phyloP scores from a whole-genome alignment of 805 yeast genomes.

The Kodamaea jinghongensis region DNA sequence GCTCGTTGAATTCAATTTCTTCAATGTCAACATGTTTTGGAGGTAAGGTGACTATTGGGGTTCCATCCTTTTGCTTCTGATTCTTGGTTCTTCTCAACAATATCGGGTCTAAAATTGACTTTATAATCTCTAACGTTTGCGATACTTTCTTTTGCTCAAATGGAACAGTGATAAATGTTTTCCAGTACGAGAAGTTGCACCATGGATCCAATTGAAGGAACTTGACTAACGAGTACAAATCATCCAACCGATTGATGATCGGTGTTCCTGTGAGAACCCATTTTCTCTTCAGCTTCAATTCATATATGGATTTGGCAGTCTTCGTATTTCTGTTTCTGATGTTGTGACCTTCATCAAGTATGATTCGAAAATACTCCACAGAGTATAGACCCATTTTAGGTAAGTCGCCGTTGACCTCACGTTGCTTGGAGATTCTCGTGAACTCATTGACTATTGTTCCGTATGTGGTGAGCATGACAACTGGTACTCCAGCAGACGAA shows the following conservation, averaged over 20 bases:
- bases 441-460: conserved; percentile 84
- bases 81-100: conserved; percentile 80
- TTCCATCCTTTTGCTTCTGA: conserved; percentile 74
- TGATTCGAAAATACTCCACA: conserved; percentile 69
- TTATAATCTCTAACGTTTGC: conserved; percentile 80
- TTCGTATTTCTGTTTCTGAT: conserved; percentile 77
- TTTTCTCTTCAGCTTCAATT: conserved; percentile 58
- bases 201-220: conserved; percentile 85
- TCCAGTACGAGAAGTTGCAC: conserved; percentile 84
- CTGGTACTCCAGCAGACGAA: conserved; percentile 47
- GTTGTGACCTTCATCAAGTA: conserved; percentile 88
- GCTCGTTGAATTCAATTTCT: conserved; percentile 60
- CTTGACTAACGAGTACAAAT: conserved; percentile 71
- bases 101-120: conserved; percentile 79
- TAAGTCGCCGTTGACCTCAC: conserved; percentile 27
- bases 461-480: conserved; percentile 77
- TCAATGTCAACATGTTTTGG: conserved; percentile 70
- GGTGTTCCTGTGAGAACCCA: conserved; percentile 96
- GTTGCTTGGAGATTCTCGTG: conserved; percentile 39
- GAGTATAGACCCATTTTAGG: conserved; percentile 59
- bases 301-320: conserved; percentile 75
- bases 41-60: conserved; percentile 73
- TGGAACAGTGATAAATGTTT: conserved; percentile 76
- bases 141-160: conserved; percentile 70
- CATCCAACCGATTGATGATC: conserved; percentile 83